Conservation (phyloP, 345 rosid species). For the Draba incana region DNA sequence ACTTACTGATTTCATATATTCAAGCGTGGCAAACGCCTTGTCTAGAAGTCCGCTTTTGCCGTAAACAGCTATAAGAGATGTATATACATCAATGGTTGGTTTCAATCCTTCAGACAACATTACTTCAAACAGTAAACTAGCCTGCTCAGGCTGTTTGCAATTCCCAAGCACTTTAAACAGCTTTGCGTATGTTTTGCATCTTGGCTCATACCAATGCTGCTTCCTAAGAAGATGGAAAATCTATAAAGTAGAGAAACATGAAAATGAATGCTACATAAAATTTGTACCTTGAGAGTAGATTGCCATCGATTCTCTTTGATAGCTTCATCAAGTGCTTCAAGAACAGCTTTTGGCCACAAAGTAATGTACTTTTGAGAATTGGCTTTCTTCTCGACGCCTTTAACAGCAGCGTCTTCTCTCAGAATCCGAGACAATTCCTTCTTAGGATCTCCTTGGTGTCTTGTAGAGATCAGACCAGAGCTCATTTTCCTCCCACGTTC, state of each 20-base stretch:
- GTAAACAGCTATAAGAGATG: slow-evolving; percentile 73
- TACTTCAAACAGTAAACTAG: slow-evolving; percentile 65
- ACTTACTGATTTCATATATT: slow-evolving; percentile 67
- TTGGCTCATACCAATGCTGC: slow-evolving; percentile 81
- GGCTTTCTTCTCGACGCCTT: slow-evolving; percentile 69
- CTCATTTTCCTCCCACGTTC: slow-evolving; percentile 30
- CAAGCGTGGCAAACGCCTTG: slow-evolving; percentile 58
- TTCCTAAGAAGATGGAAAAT: slow-evolving; percentile 75
- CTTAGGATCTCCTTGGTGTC: slow-evolving; percentile 50
- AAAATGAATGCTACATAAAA: not conserved
- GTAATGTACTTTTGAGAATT: slow-evolving; percentile 67
- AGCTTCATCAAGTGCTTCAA: slow-evolving; percentile 87
- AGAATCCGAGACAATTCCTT: slow-evolving; percentile 67
- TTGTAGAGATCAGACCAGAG: slow-evolving; percentile 35
- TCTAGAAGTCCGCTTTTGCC: slow-evolving; percentile 60
- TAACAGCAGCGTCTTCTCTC: slow-evolving; percentile 68
- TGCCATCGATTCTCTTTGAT: slow-evolving; percentile 57
- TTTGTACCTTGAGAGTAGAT: slow-evolving; percentile 68
- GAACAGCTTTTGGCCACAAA: slow-evolving; percentile 83
- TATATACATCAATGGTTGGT: slow-evolving; percentile 79
- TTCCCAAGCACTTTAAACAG: slow-evolving; percentile 77
- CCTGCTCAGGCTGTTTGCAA: slow-evolving; percentile 71
- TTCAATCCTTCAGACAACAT: slow-evolving; percentile 68
- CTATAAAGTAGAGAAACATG: slow-evolving; percentile 38
- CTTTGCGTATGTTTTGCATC: slow-evolving; percentile 68